phyloP scores from a whole-genome alignment of 768 basidiomycete genomes.

The Leccinum pellstonianum region DNA sequence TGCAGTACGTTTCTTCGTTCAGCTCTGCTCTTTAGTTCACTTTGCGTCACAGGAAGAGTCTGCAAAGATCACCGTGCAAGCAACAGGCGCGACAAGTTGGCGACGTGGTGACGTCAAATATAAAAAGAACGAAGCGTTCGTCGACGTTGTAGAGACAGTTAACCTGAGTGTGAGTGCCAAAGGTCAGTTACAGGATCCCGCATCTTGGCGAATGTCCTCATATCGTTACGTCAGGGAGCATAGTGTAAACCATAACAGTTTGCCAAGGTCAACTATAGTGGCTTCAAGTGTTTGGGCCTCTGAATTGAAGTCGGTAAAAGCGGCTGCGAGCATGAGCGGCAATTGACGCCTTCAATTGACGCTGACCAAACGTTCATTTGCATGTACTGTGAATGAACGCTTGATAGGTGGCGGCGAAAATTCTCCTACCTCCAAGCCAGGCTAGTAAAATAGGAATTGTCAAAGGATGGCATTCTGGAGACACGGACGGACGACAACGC shows the following conservation, averaged over 20 bases:
- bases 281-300: too few species aligned
- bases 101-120: conserved; percentile 94
- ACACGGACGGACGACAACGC: too few species aligned
- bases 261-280: too few species aligned
- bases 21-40: conserved; percentile 4
- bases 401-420: too few species aligned
- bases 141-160: conserved; percentile 97
- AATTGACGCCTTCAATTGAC: too few species aligned
- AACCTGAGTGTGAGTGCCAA: conserved; percentile 98
- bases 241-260: conserved; percentile 23
- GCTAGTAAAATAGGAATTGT: too few species aligned
- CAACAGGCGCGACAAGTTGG: conserved; percentile 97
- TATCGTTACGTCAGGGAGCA: conserved; percentile 55
- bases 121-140: conserved; percentile 99
- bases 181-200: conserved; percentile 39
- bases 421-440: too few species aligned
- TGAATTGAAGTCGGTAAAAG: too few species aligned
- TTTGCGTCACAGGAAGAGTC: conserved; percentile 78
- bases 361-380: too few species aligned
- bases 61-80: conserved; percentile 94
- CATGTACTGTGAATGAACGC: too few species aligned
- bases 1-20: conserved; percentile 50
- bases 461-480: too few species aligned
- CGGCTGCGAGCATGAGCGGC: too few species aligned
- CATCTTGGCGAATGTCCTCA: conserved; percentile 1